A percentile compares a stretch with the other conserved stretches of the same genome.
These are phyloP conservation scores for Capsicum rhomboideum DNA, from an alignment of 257 asterid species.

Conservation along the genomic window DNA sequence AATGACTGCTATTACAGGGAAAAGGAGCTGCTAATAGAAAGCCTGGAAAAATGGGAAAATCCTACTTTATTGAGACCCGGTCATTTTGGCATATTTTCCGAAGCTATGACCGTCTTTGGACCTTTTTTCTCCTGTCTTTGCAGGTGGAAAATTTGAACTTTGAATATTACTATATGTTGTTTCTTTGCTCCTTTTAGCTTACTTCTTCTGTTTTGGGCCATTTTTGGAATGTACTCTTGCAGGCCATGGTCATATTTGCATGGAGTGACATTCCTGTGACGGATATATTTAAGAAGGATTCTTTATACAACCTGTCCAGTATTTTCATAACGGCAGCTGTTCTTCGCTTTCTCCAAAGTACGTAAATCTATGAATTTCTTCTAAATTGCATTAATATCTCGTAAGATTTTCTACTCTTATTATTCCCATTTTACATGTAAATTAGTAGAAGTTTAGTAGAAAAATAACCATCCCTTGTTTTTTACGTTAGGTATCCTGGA, in stretches of 20 bases:
- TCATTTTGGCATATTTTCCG: constrained; percentile 94
- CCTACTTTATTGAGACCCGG: constrained; percentile 89
- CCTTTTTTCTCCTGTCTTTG: constrained; percentile 68
- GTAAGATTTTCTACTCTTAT: neutral
- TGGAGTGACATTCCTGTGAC: constrained; percentile 63
- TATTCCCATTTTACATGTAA: neutral
- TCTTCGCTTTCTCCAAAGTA: constrained; percentile 92
- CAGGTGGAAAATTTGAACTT: constrained; percentile 47
- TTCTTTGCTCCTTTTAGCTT: constrained; percentile 7
- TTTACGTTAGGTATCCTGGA: constrained; percentile 67
- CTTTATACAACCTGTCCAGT: constrained; percentile 58
- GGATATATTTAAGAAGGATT: constrained; percentile 49
- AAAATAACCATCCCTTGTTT: constrained; percentile 13
- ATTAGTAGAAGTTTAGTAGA: constrained; percentile 1
- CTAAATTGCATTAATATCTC: neutral
- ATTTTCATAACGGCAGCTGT: constrained; percentile 85
- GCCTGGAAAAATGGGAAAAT: constrained; percentile 65
- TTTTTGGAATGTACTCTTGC: constrained; percentile 21
- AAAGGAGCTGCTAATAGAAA: constrained; percentile 32
- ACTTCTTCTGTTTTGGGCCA: constrained; percentile 9
- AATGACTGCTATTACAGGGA: constrained; percentile 46
- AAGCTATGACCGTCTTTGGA: constrained; percentile 97
- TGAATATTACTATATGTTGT: neutral
- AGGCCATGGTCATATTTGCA: constrained; percentile 72
- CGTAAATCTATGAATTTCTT: neutral